Conservation (phyloP, 495 filamentous ascomycete species). For the Aspergillus steynii region DNA sequence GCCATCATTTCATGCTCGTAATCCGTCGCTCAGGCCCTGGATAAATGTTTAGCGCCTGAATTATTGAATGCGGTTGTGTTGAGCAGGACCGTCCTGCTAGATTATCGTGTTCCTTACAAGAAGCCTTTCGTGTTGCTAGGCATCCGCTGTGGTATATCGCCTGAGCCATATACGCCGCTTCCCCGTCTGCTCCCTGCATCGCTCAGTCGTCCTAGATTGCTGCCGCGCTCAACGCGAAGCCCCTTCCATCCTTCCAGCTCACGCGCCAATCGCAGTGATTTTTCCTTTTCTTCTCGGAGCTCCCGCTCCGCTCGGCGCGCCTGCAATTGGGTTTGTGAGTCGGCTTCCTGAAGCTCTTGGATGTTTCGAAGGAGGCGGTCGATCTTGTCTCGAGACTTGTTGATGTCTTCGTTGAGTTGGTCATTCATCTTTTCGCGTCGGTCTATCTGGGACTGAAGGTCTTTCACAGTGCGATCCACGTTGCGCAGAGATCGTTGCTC, state of each 20-base stretch:
- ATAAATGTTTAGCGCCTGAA: conserved; percentile 17
- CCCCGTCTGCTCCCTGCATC: conserved; percentile 43
- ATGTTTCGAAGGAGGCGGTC: conserved; percentile 86
- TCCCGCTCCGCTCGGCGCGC: conserved; percentile 87
- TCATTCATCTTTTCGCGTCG: conserved; percentile 81
- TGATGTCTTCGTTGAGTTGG: conserved; percentile 79
- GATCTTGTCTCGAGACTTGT: conserved; percentile 81
- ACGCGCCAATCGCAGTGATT: conserved; percentile 75
- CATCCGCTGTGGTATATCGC: conserved; percentile 44
- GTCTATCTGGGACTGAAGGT: conserved; percentile 89
- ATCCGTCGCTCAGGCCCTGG: conserved; percentile 20
- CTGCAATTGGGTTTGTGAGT: conserved; percentile 75
- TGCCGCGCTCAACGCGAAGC: conserved; percentile 62
- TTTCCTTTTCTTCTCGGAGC: conserved; percentile 85
- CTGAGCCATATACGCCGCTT: conserved; percentile 38
- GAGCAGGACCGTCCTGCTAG: conserved; percentile 20
- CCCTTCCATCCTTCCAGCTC: conserved; percentile 87
- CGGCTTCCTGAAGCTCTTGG: conserved; percentile 86
- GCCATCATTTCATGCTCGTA: conserved; percentile 23
- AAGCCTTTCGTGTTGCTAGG: conserved; percentile 54
- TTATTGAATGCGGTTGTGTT: conserved; percentile 9
- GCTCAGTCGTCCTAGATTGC: conserved; percentile 40
- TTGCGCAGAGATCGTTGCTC: conserved; percentile 87
- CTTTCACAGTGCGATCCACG: conserved; percentile 91
- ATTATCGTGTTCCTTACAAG: conserved; percentile 34